Conservation (phyloP, 805 yeast genomes). For the Martiniozyma abietophila region DNA sequence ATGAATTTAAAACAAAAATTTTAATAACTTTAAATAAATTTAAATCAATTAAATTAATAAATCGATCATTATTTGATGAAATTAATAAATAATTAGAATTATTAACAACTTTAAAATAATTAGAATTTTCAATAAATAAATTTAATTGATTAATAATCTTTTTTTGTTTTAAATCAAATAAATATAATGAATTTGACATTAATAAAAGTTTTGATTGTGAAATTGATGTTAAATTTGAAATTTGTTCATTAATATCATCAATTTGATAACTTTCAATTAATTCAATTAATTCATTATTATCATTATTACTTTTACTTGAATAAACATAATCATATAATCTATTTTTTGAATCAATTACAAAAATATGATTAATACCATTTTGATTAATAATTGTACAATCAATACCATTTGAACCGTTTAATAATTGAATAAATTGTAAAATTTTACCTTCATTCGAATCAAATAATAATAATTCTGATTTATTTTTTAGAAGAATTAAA, state of each 20-base stretch:
- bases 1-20: conserved; percentile 64
- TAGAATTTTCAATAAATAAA: conserved; percentile 12
- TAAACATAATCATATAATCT: conserved; percentile 9
- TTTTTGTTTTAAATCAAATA: conserved; percentile 8
- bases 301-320: too few relatives aligned
- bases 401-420: conserved; percentile 1
- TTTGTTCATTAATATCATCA: conserved; percentile 7
- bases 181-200: conserved; percentile 12
- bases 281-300: conserved; percentile 5
- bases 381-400: background rate
- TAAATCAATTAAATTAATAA: conserved; percentile 59
- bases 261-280: conserved; percentile 8
- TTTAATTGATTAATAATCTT: conserved; percentile 9
- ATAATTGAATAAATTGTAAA: background rate
- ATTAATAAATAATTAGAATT: conserved; percentile 6
- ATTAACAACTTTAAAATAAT: conserved; percentile 7
- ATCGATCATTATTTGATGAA: conserved; percentile 72
- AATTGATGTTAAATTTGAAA: conserved; percentile 8
- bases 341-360: conserved; percentile 8
- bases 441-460: conserved; percentile 3
- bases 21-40: conserved; percentile 34
- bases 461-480: conserved; percentile 2
- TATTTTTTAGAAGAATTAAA: conserved; percentile 2
- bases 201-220: conserved; percentile 2
- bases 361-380: background rate